These are phyloP conservation scores for Corylus heterophylla DNA, from an alignment of 306 rosid species.

Conservation along the genomic window DNA sequence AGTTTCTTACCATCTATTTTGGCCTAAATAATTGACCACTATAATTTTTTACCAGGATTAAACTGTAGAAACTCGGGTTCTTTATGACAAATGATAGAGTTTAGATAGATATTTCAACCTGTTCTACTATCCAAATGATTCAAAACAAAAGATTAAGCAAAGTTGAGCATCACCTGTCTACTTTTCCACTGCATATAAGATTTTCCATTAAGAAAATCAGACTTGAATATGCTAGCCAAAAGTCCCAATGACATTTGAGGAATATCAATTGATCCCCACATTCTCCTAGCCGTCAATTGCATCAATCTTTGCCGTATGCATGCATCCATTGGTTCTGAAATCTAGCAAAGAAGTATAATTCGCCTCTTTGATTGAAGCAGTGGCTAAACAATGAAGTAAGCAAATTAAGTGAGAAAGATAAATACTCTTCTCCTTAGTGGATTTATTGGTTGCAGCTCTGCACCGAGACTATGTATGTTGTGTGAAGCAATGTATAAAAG, in stretches of 20 bases:
- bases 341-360: conserved; percentile 37
- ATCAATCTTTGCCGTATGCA: conserved; percentile 46
- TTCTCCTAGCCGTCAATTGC: conserved; percentile 41
- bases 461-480: background rate
- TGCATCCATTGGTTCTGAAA: conserved; percentile 53
- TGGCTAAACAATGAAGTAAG: background rate
- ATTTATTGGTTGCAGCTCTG: background rate
- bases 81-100: background rate
- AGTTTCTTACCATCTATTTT: background rate
- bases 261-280: conserved; percentile 34
- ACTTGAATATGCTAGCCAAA: conserved; percentile 42
- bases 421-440: background rate
- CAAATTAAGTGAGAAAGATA: background rate
- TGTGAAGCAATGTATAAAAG: background rate
- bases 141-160: conserved; percentile 11
- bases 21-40: background rate
- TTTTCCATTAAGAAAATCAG: conserved; percentile 48
- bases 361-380: conserved; percentile 1
- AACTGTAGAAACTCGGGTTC: background rate
- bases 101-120: background rate
- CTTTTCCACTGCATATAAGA: conserved; percentile 53
- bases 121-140: background rate
- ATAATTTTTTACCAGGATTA: background rate
- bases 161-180: conserved; percentile 44
- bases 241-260: conserved; percentile 55